Evolutionary conservation across 352 stramenopile species (phyloP).

Genomic region (Globisporangium cystogenes): DNA sequence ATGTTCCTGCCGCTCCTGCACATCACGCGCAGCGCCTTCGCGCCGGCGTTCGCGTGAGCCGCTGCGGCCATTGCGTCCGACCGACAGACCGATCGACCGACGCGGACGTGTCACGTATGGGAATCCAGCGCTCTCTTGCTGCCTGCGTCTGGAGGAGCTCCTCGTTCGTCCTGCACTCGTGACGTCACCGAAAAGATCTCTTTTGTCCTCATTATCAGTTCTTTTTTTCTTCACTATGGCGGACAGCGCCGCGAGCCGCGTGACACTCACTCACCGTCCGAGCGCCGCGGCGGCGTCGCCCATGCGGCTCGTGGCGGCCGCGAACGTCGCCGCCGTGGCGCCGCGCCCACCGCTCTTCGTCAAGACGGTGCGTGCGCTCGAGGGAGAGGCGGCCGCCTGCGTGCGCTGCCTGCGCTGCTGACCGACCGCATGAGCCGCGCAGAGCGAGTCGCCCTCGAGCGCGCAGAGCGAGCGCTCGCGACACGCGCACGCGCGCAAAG

Average conservation of each 20-base stretch:
- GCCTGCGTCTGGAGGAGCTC: too few relatives aligned
- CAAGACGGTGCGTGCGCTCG: conserved; percentile 22
- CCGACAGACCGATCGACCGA: too few relatives aligned
- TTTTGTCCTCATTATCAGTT: too few relatives aligned
- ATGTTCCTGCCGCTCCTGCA: conserved; percentile 74
- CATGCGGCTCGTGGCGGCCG: conserved; percentile 4
- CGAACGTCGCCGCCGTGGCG: background rate
- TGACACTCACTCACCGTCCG: background rate
- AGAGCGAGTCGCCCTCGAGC: conserved; percentile 44
- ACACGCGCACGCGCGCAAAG: conserved; percentile 43
- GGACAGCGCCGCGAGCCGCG: background rate
- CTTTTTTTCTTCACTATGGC: background rate
- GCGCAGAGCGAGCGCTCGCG: conserved; percentile 43
- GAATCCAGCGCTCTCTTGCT: too few relatives aligned
- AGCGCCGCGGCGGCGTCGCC: conserved; percentile 3
- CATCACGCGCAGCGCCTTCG: conserved; percentile 56
- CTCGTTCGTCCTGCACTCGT: too few relatives aligned
- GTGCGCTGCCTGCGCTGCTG: too few relatives aligned
- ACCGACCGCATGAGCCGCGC: background rate
- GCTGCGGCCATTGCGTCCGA: too few relatives aligned
- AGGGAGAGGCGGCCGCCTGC: too few relatives aligned
- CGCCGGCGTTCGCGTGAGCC: conserved; percentile 14
- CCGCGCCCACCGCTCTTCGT: conserved; percentile 22
- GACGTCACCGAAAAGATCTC: too few relatives aligned
- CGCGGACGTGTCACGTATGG: too few relatives aligned